A percentile compares a stretch with the other conserved stretches of the same genome.
phyloP scores from a whole-genome alignment of 768 basidiomycete genomes.

The Clathrus columnatus region DNA sequence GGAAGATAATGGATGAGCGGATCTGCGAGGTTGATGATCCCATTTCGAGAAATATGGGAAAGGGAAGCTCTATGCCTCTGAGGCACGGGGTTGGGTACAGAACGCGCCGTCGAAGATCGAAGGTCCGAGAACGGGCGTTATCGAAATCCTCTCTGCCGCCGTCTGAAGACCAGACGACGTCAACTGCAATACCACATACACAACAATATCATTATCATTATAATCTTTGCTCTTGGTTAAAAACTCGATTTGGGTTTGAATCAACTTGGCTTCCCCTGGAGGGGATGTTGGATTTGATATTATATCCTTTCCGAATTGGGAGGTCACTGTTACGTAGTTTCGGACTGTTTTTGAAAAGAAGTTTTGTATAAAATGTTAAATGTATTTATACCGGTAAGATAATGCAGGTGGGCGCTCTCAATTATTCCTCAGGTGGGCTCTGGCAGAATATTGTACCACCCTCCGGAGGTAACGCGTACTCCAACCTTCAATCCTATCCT shows the following conservation, averaged over 20 bases:
- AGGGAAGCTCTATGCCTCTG: too few species aligned
- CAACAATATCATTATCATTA: background rate
- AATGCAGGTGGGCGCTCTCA: too few species aligned
- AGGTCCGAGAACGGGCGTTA: background rate
- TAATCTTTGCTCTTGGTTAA: background rate
- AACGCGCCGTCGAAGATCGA: background rate
- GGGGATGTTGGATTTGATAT: background rate
- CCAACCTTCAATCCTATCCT: too few species aligned
- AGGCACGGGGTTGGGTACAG: too few species aligned
- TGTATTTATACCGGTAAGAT: background rate
- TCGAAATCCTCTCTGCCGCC: background rate
- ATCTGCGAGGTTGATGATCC: too few species aligned
- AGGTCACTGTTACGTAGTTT: background rate
- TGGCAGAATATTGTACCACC: too few species aligned
- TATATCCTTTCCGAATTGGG: slow-evolving; percentile 1
- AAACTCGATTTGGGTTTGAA: background rate
- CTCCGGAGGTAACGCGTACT: too few species aligned
- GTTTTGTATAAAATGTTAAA: background rate
- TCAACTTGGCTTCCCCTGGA: too few species aligned
- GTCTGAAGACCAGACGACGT: background rate
- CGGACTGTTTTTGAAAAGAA: background rate
- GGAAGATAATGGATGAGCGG: background rate
- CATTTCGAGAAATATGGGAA: too few species aligned
- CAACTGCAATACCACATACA: background rate
- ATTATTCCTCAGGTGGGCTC: too few species aligned